These are phyloP conservation scores for Fusarium anguioides DNA, from an alignment of 2,329 filamentous ascomycete genomes.

Conservation along the genomic window DNA sequence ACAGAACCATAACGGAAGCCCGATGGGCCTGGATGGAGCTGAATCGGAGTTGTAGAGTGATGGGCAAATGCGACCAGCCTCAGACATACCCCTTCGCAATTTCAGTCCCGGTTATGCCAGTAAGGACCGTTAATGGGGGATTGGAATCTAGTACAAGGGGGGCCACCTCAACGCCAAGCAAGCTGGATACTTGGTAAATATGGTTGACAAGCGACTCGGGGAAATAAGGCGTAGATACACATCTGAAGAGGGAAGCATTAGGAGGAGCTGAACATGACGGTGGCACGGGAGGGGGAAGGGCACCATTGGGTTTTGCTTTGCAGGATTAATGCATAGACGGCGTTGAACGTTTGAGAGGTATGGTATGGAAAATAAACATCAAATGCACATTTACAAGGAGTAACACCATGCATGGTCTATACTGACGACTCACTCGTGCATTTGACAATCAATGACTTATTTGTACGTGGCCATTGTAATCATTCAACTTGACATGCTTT, in stretches of 20 bases:
- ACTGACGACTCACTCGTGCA: too few relatives aligned
- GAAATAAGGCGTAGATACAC: conserved; percentile 17
- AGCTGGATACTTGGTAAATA: conserved; percentile 20
- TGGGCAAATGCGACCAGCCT: background rate
- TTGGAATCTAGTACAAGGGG: background rate
- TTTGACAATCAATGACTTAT: background rate
- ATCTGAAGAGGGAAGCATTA: conserved; percentile 14
- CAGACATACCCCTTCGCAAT: background rate
- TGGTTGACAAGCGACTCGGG: background rate
- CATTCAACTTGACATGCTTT: background rate
- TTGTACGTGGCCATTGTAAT: background rate
- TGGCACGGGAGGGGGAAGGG: conserved; percentile 16
- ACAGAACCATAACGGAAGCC: conserved; percentile 65
- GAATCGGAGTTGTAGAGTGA: conserved; percentile 64
- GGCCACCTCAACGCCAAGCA: background rate
- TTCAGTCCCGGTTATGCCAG: background rate
- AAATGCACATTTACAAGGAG: conserved; percentile 15
- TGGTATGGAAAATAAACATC: conserved; percentile 43
- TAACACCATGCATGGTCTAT: background rate
- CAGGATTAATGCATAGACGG: conserved; percentile 50
- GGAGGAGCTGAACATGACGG: conserved; percentile 11
- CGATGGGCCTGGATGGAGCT: conserved; percentile 67
- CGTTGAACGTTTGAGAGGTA: conserved; percentile 48
- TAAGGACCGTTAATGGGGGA: background rate
- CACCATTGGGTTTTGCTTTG: conserved; percentile 32